Evolutionary conservation across 345 rosid genomes (phyloP), one percentile per base, ranked within the genome.

Genomic region (Zanthoxylum bungeanum): DNA sequence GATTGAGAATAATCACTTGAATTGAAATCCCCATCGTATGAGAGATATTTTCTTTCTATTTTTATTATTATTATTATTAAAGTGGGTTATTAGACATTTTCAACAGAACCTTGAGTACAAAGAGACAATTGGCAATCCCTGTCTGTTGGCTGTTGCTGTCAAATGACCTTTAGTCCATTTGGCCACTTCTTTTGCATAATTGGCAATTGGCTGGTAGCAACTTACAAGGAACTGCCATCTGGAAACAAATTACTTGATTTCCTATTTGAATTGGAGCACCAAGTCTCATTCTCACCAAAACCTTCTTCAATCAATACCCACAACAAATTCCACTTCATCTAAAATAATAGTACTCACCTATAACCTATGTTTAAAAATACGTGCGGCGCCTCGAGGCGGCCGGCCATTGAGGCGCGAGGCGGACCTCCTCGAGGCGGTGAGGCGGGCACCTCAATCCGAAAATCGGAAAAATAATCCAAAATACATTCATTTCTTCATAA

Each of bases 91-190:
- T 7, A 30, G 34, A 46, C 66, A 34, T 21, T n/a, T n/a, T 69
- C 67, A 53, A 69, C 75, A 55, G 27, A 49, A 62, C 55, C 76
- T 52, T 25, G 0, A 10, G 49, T 49, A 25, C 47, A 57, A 64
- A 39, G 58, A 56, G 62, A 42, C 27, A 51, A 24, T 30, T 36
- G 36, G 63, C n/a, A 60, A 79, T 77, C 80, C 67, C 68, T 59
- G 47, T 71, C 77, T 37, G 66, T 80, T 59, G 47, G 68, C 77
- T 37, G 66, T 80, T 24, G 72, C 73, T 53, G 19, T 83, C 80
- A 65, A 25, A 37, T n/a, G n/a, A n/a, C n/a, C 27, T 59, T 37
- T 62, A 57, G 46, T 62, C 75, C 40, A 28, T 53, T 59, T 44
- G 30, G 30, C 63, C 47, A 66, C 44, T 75, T 11, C 33, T 24